Base-by-base conservation (phyloP, 495 filamentous ascomycete species). In the Cairneyella variabilis region DNA sequence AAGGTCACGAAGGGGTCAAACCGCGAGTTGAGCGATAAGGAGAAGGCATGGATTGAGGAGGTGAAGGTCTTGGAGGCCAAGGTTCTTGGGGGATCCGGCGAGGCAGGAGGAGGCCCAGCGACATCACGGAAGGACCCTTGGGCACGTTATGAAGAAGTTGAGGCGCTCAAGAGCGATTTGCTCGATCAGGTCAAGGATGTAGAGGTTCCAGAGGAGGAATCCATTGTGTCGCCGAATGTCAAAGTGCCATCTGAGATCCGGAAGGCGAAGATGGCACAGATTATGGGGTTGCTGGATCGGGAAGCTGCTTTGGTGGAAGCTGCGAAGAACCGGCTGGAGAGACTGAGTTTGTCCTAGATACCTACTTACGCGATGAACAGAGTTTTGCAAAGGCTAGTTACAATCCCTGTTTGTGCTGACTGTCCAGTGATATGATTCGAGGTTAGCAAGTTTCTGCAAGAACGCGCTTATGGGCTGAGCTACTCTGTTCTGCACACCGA, bases 21-120 rank as follows among this genome's bases (percentile, higher is more conserved):
- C 18, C 75, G 80, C 10, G 80, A 86, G 48, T 69, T 95, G 32
- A 91, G 85, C 65, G 83, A 86, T 50, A 87, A 82, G 64, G 88
- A 91, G 63, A 78, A 71, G 63, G 74, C 78, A 0, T 91, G 83
- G 83, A 61, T 79, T 1, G 73, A 74, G 4, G 88, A 91, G 61
- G 80, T 91, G 21, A 67, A 77, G 20, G 55, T 66, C 11, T 51
- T 89, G 38, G 64, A 72, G 28, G 48, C 37, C 20, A 75, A 66
- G 56, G 57, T 79, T 3, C 32, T 71, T 69, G 67, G 74, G 72
- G 46, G 70, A 65, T n/a, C n/a, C n/a, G 48, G 71, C 67, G 63
- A 65, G 65, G 16, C 16, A 1, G 3, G 3, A 28, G 58, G 20
- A 39, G 14, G 14, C 18, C 18, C 10, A 10, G 30, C 38, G 12